phyloP scores from a whole-genome alignment of 495 filamentous ascomycete genomes.

The Aspergillus nanangensis region DNA sequence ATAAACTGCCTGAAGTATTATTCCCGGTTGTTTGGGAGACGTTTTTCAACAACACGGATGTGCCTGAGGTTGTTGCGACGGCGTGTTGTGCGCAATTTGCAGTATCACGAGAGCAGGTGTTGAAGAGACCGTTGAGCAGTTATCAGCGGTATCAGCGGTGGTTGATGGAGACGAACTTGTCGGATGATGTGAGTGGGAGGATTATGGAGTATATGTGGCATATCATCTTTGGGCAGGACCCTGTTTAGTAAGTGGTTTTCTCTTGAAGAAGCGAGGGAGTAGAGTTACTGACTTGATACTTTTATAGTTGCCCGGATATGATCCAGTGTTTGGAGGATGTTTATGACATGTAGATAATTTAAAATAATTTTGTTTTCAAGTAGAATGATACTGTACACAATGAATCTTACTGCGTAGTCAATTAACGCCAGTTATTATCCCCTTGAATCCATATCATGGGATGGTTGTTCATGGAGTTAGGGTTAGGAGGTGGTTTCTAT shows the following conservation, averaged over 20 bases:
- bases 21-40: slow-evolving; percentile 32
- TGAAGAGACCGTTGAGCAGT: slow-evolving; percentile 39
- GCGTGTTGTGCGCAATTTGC: slow-evolving; percentile 72
- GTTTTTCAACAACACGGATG: slow-evolving; percentile 40
- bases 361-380: background rate
- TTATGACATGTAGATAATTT: slow-evolving; percentile 15
- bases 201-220: slow-evolving; percentile 75
- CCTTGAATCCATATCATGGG: too few species aligned
- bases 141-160: slow-evolving; percentile 56
- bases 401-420: too few species aligned
- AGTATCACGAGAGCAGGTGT: slow-evolving; percentile 50
- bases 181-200: slow-evolving; percentile 54
- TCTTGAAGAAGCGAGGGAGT: background rate
- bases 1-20: slow-evolving; percentile 20
- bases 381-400: background rate
- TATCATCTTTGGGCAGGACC: slow-evolving; percentile 50
- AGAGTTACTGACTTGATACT: slow-evolving; percentile 10
- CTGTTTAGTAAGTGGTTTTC: slow-evolving; percentile 27
- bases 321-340: slow-evolving; percentile 27
- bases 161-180: slow-evolving; percentile 55
- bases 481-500: too few species aligned
- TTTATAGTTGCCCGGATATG: slow-evolving; percentile 27
- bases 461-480: too few species aligned
- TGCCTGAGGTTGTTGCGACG: slow-evolving; percentile 43
- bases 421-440: too few species aligned